A percentile compares a stretch with the other conserved stretches of the same genome.
Conservation (phyloP, 108 stramenopile genomes). For the Pseudonitzschia multistriata region DNA sequence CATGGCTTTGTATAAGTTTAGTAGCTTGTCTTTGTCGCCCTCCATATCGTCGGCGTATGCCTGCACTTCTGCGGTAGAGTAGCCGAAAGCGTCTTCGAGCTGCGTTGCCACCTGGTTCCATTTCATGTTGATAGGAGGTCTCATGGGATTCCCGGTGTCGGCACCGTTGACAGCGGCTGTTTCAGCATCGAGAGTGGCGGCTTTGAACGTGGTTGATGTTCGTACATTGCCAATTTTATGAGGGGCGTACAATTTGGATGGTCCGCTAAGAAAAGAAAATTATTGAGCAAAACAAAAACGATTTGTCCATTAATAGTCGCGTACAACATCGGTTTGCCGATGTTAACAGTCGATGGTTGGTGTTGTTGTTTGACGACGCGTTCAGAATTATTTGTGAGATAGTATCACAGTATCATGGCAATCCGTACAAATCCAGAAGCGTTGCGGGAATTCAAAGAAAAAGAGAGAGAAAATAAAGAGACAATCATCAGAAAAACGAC, state of each 20-base stretch:
- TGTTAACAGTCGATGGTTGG: too few relatives aligned
- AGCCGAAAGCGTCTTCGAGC: conserved; percentile 74
- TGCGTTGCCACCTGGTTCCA: conserved; percentile 65
- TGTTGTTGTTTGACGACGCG: too few relatives aligned
- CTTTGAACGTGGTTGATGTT: neutral
- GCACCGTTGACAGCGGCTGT: conserved; percentile 2
- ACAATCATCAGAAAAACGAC: too few relatives aligned
- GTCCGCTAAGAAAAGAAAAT: neutral
- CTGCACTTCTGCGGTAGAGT: conserved; percentile 63
- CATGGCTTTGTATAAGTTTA: conserved; percentile 86
- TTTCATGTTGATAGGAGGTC: conserved; percentile 77
- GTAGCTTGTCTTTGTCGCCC: conserved; percentile 70
- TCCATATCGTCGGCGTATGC: conserved; percentile 64
- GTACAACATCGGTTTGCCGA: neutral
- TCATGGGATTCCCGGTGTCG: conserved; percentile 43
- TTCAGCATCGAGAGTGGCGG: conserved; percentile 19
- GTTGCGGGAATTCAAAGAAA: neutral
- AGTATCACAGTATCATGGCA: neutral
- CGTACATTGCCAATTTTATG: conserved; percentile 5
- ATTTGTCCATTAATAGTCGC: neutral
- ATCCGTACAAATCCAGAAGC: neutral
- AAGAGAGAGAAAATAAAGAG: too few relatives aligned
- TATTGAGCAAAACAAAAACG: neutral
- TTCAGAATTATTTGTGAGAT: neutral
- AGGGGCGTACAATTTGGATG: conserved; percentile 2